Evolutionary conservation across 2,329 filamentous ascomycete species (phyloP).

Genomic region (Cladosporium sp.): DNA sequence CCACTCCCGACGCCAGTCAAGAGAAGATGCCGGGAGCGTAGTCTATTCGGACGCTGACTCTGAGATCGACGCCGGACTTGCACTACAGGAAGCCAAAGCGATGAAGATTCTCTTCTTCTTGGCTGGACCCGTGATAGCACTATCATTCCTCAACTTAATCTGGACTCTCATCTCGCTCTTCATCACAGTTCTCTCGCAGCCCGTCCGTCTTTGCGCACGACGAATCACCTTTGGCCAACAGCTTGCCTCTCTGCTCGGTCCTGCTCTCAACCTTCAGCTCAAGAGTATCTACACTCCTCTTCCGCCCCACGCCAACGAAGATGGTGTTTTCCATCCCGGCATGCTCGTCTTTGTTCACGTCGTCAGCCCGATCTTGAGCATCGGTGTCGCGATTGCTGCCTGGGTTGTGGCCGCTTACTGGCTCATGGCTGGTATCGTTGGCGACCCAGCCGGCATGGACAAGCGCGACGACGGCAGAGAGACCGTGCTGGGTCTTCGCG

Average conservation of each 20-base stretch:
- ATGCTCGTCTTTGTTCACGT: conserved; percentile 52
- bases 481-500: conserved; percentile 54
- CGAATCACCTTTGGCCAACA: conserved; percentile 47
- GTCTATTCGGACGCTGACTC: conserved; percentile 26
- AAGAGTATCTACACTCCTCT: conserved; percentile 43
- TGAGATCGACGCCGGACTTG: conserved; percentile 35
- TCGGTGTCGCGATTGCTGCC: conserved; percentile 52
- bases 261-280: conserved; percentile 50
- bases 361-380: conserved; percentile 53
- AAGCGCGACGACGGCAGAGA: conserved; percentile 58
- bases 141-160: conserved; percentile 50
- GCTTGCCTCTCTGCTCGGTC: conserved; percentile 49
- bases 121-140: conserved; percentile 50
- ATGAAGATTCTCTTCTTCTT: conserved; percentile 48
- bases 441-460: conserved; percentile 57
- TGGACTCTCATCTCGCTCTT: conserved; percentile 53
- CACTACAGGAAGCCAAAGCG: conserved; percentile 41
- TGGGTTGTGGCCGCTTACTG: conserved; percentile 61
- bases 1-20: conserved; percentile 11
- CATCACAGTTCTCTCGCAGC: conserved; percentile 48
- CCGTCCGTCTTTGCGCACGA: conserved; percentile 51
- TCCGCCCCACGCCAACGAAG: conserved; percentile 27
- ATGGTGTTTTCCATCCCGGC: conserved; percentile 36
- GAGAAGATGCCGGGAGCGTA: conserved; percentile 14
- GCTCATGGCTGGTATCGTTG: conserved; percentile 58